phyloP scores from a whole-genome alignment of 129 eudicot genomes.

The Lactuca saligna region DNA sequence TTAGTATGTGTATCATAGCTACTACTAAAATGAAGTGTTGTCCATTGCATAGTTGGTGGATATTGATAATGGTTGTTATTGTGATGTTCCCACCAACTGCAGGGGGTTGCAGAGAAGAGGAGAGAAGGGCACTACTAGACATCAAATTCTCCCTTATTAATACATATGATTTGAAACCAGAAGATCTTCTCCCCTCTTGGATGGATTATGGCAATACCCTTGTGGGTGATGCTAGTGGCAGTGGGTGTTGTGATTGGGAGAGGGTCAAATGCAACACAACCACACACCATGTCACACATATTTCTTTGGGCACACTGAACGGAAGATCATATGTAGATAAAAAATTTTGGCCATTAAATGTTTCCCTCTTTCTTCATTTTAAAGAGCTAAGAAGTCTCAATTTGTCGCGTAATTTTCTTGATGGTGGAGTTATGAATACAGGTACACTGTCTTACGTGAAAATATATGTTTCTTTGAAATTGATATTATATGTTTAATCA shows the following conservation, averaged over 20 bases:
- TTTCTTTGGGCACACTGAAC: background rate
- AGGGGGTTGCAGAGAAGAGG: slow-evolving; percentile 6
- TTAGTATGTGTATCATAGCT: background rate
- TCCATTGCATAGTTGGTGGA: background rate
- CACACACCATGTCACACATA: slow-evolving; percentile 1
- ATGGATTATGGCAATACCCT: background rate
- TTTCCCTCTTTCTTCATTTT: slow-evolving; percentile 16
- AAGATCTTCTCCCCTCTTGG: slow-evolving; percentile 13
- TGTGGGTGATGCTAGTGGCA: too few relatives aligned
- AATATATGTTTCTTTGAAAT: too few relatives aligned
- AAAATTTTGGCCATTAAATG: slow-evolving; percentile 2
- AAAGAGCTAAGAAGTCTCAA: slow-evolving; percentile 19
- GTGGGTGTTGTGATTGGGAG: slow-evolving; percentile 26
- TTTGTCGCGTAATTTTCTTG: slow-evolving; percentile 4
- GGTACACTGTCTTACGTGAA: background rate
- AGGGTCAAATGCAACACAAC: slow-evolving; percentile 20
- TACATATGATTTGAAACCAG: background rate
- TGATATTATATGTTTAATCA: too few relatives aligned
- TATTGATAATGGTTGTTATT: background rate
- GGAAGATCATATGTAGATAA: background rate
- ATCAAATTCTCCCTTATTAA: slow-evolving; percentile 9
- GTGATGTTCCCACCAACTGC: background rate
- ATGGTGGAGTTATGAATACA: background rate
- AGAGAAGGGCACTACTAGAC: slow-evolving; percentile 8
- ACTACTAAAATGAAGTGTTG: slow-evolving; percentile 4